A percentile compares a stretch with the other conserved stretches of the same genome.
These are phyloP conservation scores for Tylopilus orsonianus DNA, from an alignment of 1,284 basidiomycete genomes.

Conservation along the genomic window DNA sequence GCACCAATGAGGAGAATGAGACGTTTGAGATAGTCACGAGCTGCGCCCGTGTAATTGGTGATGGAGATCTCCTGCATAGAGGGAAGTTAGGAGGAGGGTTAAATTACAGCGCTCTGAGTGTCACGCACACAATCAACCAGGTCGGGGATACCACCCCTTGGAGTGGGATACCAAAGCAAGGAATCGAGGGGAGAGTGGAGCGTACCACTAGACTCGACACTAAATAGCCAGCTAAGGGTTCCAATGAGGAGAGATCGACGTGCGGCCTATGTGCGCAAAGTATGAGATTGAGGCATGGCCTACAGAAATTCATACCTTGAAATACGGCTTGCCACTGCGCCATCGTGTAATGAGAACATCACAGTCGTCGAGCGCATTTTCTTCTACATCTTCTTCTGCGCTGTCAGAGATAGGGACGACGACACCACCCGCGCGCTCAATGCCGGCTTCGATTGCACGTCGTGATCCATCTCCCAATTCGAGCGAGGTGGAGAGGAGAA, in stretches of 20 bases:
- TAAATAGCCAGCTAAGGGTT: slow-evolving; percentile 80
- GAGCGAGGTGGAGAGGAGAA: slow-evolving; percentile 61
- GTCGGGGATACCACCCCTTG: slow-evolving; percentile 43
- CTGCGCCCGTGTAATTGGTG: slow-evolving; percentile 84
- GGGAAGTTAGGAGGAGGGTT: not conserved
- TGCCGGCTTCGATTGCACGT: slow-evolving; percentile 55
- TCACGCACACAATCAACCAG: slow-evolving; percentile 45
- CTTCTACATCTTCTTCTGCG: slow-evolving; percentile 38
- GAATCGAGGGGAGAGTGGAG: slow-evolving; percentile 68
- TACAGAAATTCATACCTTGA: slow-evolving; percentile 45
- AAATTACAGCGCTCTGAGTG: not conserved
- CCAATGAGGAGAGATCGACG: slow-evolving; percentile 57
- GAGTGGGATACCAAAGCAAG: slow-evolving; percentile 53
- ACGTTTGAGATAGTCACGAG: slow-evolving; percentile 83
- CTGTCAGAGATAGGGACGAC: slow-evolving; percentile 41
- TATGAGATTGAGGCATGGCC: not conserved
- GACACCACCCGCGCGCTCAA: slow-evolving; percentile 56
- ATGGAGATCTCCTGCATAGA: slow-evolving; percentile 67
- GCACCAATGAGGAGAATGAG: slow-evolving; percentile 78
- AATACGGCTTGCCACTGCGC: slow-evolving; percentile 67
- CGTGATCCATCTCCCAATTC: slow-evolving; percentile 49
- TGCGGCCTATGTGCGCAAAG: slow-evolving; percentile 15
- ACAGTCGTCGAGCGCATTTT: slow-evolving; percentile 46
- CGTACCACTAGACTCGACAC: slow-evolving; percentile 63
- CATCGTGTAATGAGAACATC: slow-evolving; percentile 73